Evolutionary conservation across 768 basidiomycete species (phyloP).

Genomic region (Boletus fagicola): DNA sequence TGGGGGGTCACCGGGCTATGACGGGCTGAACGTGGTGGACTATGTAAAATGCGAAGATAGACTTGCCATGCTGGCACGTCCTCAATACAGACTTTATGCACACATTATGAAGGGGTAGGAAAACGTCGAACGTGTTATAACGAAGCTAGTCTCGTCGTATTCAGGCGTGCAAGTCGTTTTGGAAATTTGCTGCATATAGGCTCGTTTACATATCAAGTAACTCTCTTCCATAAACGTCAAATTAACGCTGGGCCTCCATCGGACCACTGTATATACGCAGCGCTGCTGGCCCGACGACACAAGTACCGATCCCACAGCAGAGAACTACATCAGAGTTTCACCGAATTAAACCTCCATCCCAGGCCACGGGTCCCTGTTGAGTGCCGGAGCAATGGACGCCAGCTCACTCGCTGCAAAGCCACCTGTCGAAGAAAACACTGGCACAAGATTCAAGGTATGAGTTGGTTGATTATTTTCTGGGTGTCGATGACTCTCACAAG

Average conservation of each 20-base stretch:
- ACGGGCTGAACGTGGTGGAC: too few relatives aligned
- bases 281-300: neutral
- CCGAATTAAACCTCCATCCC: neutral
- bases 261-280: neutral
- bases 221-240: neutral
- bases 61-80: too few relatives aligned
- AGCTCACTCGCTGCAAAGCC: conserved; percentile 11
- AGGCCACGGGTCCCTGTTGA: neutral
- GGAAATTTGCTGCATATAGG: too few relatives aligned
- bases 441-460: conserved; percentile 27
- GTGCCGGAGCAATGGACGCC: conserved; percentile 16
- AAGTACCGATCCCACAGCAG: neutral
- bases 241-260: neutral
- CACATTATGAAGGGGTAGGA: too few relatives aligned
- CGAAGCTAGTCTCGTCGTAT: too few relatives aligned
- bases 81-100: too few relatives aligned
- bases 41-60: too few relatives aligned
- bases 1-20: too few relatives aligned
- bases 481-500: conserved; percentile 1
- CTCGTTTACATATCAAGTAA: neutral
- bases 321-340: neutral
- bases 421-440: conserved; percentile 23
- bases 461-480: neutral
- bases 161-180: too few relatives aligned
- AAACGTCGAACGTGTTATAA: too few relatives aligned